These are phyloP conservation scores for Agrocybe praecox DNA, from an alignment of 768 basidiomycete genomes.

Conservation along the genomic window DNA sequence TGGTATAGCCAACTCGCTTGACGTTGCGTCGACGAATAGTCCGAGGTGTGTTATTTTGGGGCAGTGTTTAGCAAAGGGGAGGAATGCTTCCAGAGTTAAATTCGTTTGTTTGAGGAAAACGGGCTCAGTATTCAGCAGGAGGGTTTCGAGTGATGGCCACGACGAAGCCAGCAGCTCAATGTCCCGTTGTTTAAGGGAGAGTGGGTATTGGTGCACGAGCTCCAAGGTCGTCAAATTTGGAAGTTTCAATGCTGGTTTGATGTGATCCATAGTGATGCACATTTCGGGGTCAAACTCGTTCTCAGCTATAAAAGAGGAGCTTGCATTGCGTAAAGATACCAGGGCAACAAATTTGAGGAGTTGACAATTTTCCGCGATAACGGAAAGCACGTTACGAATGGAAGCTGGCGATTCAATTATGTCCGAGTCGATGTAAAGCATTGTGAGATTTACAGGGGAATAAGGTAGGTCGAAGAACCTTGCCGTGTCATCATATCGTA, in stretches of 20 bases:
- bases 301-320: constrained; percentile 5
- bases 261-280: constrained; percentile 21
- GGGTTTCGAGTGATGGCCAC: constrained; percentile 46
- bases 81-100: constrained; percentile 39
- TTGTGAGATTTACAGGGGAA: constrained; percentile 50
- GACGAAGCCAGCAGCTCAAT: constrained; percentile 45
- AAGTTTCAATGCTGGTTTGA: constrained; percentile 37
- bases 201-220: constrained; percentile 39
- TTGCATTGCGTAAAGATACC: constrained; percentile 31
- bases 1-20: constrained; percentile 16
- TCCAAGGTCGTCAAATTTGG: constrained; percentile 36
- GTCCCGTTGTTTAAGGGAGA: constrained; percentile 41
- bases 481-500: constrained; percentile 43
- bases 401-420: constrained; percentile 42
- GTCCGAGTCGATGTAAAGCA: constrained; percentile 54
- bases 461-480: constrained; percentile 45
- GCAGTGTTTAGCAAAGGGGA: constrained; percentile 43
- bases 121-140: constrained; percentile 52
- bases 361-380: constrained; percentile 48
- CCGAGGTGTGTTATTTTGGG: constrained; percentile 41
- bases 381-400: constrained; percentile 44
- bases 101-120: constrained; percentile 26
- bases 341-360: constrained; percentile 47
- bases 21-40: constrained; percentile 40
- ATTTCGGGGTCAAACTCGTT: constrained; percentile 17